Conservation (phyloP, 192 early-diverging fungal species). For the Podochytrium sp. region DNA sequence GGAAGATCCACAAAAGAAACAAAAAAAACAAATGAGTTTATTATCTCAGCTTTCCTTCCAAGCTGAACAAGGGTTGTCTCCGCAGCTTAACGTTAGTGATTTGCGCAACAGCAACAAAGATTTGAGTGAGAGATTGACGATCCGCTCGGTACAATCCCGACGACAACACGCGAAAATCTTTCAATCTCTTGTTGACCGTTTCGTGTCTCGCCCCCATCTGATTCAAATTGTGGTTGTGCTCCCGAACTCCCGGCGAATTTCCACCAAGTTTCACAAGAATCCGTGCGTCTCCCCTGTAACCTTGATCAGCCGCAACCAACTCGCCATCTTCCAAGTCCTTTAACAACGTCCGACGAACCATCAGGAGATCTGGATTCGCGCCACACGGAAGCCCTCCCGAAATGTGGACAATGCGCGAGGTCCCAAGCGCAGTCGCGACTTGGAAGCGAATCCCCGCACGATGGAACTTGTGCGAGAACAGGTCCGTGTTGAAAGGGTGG, state of each 20-base stretch:
- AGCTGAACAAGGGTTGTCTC: neutral
- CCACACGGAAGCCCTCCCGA: neutral
- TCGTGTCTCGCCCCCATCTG: neutral
- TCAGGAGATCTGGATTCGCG: neutral
- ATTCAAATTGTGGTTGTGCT: neutral
- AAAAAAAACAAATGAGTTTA: no score
- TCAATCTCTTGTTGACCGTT: neutral
- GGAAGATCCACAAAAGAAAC: no score
- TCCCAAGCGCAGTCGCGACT: neutral
- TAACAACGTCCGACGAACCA: neutral
- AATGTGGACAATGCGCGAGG: neutral
- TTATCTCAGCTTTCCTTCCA: neutral
- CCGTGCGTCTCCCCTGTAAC: neutral
- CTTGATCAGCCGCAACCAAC: neutral
- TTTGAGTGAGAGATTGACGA: neutral
- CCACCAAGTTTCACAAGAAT: neutral
- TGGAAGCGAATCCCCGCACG: neutral
- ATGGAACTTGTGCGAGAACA: conserved; percentile 2
- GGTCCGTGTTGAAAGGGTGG: neutral
- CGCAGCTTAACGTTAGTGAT: neutral
- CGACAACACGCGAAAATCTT: neutral
- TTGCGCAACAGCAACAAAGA: conserved; percentile 4
- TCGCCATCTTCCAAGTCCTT: neutral
- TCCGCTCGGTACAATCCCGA: neutral
- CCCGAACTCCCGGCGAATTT: neutral